Evolutionary conservation across 225 moss, liverwort and hornwort genomes (phyloP).

Genomic region (Physcomitrellopsis africana): DNA sequence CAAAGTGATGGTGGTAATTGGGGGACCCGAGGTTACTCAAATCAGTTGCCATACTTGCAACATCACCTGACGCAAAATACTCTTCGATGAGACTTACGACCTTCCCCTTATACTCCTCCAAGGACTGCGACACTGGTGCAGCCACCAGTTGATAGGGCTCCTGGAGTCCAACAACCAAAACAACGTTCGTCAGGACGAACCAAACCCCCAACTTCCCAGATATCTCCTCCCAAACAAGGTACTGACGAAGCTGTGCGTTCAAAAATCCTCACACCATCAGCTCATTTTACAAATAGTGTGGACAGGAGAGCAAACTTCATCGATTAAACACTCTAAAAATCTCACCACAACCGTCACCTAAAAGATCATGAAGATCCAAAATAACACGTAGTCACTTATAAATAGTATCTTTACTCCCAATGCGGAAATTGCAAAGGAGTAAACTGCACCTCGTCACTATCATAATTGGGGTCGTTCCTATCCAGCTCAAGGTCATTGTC

Average conservation of each 20-base stretch:
- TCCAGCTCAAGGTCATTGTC: slow-evolving; percentile 64
- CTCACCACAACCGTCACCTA: no score
- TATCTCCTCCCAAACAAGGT: no score
- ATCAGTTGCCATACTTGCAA: slow-evolving; percentile 65
- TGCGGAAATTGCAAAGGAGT: not conserved
- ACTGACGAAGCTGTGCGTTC: no score
- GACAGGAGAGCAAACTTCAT: no score
- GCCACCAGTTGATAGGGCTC: slow-evolving; percentile 88
- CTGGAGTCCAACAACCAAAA: slow-evolving; percentile 36
- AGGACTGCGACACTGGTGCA: slow-evolving; percentile 73
- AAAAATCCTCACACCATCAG: no score
- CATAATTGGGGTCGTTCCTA: slow-evolving; percentile 87
- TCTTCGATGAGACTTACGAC: slow-evolving; percentile 81
- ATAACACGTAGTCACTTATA: not conserved
- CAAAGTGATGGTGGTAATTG: slow-evolving; percentile 82
- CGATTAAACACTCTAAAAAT: no score
- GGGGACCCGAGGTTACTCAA: slow-evolving; percentile 77
- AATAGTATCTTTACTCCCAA: not conserved
- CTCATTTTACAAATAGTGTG: no score
- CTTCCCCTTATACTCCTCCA: slow-evolving; percentile 81
- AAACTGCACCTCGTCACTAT: slow-evolving; percentile 77
- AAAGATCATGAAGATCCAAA: no score
- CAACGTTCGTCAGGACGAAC: not conserved
- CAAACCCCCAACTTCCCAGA: no score
- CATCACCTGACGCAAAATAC: slow-evolving; percentile 75